Conservation (phyloP, 495 filamentous ascomycete genomes). For the Daldinia bambusicola region DNA sequence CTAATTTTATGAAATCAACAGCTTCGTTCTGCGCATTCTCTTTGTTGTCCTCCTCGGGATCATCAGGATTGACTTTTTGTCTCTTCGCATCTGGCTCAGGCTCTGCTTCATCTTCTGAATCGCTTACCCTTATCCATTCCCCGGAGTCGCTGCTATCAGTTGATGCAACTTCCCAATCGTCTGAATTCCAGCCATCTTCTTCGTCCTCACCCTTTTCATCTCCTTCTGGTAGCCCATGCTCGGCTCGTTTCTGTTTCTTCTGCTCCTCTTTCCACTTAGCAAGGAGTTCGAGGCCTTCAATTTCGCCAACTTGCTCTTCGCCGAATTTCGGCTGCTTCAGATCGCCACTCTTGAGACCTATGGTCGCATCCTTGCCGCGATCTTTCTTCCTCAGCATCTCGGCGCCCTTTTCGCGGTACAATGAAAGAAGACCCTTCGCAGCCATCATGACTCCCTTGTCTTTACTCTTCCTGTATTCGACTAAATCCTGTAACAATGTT, state of each 20-base stretch:
- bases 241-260: constrained; percentile 72
- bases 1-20: constrained; percentile 69
- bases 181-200: constrained; percentile 76
- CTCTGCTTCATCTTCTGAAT: constrained; percentile 81
- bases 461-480: constrained; percentile 95
- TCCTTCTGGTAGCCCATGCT: constrained; percentile 66
- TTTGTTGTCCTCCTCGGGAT: constrained; percentile 52
- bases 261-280: constrained; percentile 96
- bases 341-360: constrained; percentile 76
- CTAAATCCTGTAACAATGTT: constrained; percentile 93
- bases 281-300: constrained; percentile 92
- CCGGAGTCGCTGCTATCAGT: constrained; percentile 78
- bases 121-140: constrained; percentile 94
- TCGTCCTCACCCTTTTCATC: constrained; percentile 59
- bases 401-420: constrained; percentile 90
- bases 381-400: constrained; percentile 91
- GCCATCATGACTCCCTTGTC: constrained; percentile 99
- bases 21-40: constrained; percentile 52
- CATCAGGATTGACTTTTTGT: constrained; percentile 52
- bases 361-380: constrained; percentile 90
- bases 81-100: constrained; percentile 71
- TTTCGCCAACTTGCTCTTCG: constrained; percentile 79
- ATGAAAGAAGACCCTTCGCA: constrained; percentile 84
- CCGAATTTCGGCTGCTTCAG: constrained; percentile 79
- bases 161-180: constrained; percentile 86